Base-by-base conservation (phyloP, 768 basidiomycete species). In the Mycena filopes region DNA sequence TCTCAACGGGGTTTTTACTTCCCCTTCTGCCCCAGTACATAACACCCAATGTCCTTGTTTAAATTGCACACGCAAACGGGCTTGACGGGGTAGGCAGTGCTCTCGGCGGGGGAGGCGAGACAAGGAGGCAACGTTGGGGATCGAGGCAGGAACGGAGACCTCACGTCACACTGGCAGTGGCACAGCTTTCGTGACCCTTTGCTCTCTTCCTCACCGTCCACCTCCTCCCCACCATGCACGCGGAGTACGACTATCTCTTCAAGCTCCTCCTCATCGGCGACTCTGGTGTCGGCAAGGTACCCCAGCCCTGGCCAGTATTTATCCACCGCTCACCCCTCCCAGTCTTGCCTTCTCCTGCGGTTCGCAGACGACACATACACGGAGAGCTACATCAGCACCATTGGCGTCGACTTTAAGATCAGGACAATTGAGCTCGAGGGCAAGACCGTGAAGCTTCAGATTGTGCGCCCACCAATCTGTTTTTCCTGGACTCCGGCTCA, bases 301-400 rank as follows among this genome's bases (percentile, higher is more conserved):
- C 18, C 7, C 18, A 18, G 36, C 25, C 12, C 16, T 20, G 9
- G 20, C 18, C 8, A 16, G 18, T 41, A n/a, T 36, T 26, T 40
- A 46, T 16, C 56, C 26, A 16, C 40, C 33, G 31, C 65, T 71
- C 42, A 50, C 71, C 90, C 95, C 95, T 80, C 95, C 68, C 96
- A 99, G 85, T 99, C 96, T 28, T 95, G 94, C 81, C 85, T 96
- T n/a, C 84, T 96, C 55, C 87, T 95, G 66, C 92, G 95, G 69
- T 99, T 99, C 88, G 98, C 96, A 77, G 98, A 99, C 83, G 98
- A 99, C 80, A 94, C 96, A 68, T 99, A 96, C 96, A 99, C 98
- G 36, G 96, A 96, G 50, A 96, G 94, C 46, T 99, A 98, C 84
- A 99, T 98, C 81, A 98, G 96, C 61, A 99, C 98, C 61, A 99